Evolutionary conservation across 208 protist species (phyloP).

Genomic region (Leishmania tropica): DNA sequence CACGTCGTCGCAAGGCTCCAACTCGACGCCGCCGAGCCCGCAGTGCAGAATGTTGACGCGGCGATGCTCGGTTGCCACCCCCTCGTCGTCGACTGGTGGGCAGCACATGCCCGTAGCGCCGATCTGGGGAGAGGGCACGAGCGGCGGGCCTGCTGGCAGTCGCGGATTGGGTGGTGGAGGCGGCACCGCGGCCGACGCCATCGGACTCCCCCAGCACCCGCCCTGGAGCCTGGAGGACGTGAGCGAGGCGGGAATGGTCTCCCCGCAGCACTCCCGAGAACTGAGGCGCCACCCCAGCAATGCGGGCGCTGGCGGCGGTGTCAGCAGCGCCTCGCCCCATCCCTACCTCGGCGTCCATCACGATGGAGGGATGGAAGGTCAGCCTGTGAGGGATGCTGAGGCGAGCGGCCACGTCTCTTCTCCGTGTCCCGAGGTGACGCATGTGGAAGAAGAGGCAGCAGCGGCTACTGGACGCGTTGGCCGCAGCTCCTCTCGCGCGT

Average conservation of each 20-base stretch:
- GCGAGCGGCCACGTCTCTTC: background rate
- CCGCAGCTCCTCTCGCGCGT: background rate
- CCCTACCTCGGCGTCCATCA: background rate
- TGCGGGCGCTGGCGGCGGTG: background rate
- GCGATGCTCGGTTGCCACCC: constrained; percentile 17
- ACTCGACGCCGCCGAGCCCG: constrained; percentile 35
- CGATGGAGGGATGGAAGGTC: background rate
- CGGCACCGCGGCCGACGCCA: background rate
- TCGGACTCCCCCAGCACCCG: background rate
- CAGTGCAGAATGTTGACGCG: constrained; percentile 21
- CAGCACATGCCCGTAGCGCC: background rate
- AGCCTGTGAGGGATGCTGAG: background rate
- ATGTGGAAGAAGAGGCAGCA: background rate
- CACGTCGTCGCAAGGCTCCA: constrained; percentile 22
- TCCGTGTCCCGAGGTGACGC: background rate
- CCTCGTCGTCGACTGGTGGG: constrained; percentile 8
- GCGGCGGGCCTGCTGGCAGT: no score
- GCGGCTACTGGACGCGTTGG: background rate
- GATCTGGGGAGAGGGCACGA: background rate
- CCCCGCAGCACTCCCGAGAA: constrained; percentile 7
- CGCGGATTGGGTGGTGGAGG: background rate
- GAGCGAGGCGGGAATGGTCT: constrained; percentile 4
- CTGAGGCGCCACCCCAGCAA: background rate
- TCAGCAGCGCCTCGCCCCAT: background rate
- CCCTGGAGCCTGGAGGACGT: constrained; percentile 29